Evolutionary conservation across 2,329 filamentous ascomycete species (phyloP).

Genomic region (Aspergillus oerlinghausenensis): DNA sequence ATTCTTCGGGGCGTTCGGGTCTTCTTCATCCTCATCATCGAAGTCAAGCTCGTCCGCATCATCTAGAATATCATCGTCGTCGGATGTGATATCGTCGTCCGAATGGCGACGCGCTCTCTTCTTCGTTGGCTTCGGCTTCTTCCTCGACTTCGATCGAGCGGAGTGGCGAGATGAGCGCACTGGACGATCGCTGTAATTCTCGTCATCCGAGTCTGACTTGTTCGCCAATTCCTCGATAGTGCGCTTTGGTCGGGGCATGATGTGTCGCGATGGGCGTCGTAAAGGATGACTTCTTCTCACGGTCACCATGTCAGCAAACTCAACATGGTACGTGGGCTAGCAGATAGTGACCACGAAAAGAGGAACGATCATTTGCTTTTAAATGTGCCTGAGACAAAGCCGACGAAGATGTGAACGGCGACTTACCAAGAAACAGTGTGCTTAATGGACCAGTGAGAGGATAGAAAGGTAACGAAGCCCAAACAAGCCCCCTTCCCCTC

Average conservation of each 20-base stretch:
- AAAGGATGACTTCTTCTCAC: not conserved
- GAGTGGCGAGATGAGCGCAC: constrained; percentile 25
- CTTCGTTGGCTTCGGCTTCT: constrained; percentile 30
- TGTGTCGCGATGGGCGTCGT: constrained; percentile 8
- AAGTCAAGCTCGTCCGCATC: constrained; percentile 43
- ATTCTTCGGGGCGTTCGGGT: constrained; percentile 47
- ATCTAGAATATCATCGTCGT: constrained; percentile 32
- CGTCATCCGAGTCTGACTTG: constrained; percentile 43
- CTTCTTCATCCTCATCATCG: constrained; percentile 41
- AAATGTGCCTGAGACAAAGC: not conserved
- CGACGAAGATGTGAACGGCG: not conserved
- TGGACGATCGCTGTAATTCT: constrained; percentile 40
- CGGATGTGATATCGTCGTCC: constrained; percentile 39
- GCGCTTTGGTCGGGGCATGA: constrained; percentile 37
- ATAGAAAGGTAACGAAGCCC: not conserved
- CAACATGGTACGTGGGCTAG: constrained; percentile 1
- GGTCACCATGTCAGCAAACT: constrained; percentile 7
- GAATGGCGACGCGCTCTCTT: constrained; percentile 44
- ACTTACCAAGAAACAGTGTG: not conserved
- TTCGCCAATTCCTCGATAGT: constrained; percentile 40
- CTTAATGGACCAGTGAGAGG: not conserved
- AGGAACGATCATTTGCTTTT: not conserved
- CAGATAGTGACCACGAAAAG: not conserved
- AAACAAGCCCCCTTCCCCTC: not conserved
- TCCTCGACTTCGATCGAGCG: constrained; percentile 28